Evolutionary conservation across 1,139 yeast species (phyloP).

Genomic region (Pneumocystis canis): DNA sequence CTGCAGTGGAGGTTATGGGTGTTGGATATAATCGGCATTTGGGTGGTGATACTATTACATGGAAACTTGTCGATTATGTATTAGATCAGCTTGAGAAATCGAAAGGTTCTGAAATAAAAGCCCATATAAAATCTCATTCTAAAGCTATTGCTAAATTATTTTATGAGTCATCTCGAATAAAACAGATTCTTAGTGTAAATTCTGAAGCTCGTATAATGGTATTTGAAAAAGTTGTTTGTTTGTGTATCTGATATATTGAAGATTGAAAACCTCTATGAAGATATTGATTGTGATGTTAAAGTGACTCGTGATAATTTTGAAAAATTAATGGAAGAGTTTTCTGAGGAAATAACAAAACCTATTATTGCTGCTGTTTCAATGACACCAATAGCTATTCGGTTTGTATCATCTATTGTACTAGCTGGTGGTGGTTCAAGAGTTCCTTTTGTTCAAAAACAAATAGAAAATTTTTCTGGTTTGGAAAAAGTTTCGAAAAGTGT

Average conservation of each 20-base stretch:
- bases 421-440: constrained; percentile 90
- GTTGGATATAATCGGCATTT: constrained; percentile 49
- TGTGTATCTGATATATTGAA: constrained; percentile 18
- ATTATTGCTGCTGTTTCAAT: constrained; percentile 37
- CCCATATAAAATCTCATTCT: constrained; percentile 20
- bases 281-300: constrained; percentile 51
- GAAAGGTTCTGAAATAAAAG: constrained; percentile 20
- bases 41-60: constrained; percentile 67
- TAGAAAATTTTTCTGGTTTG: constrained; percentile 33
- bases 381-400: constrained; percentile 16
- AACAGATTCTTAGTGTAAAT: constrained; percentile 74
- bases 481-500: constrained; percentile 62
- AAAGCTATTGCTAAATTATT: constrained; percentile 54
- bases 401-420: constrained; percentile 55
- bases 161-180: constrained; percentile 79
- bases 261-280: constrained; percentile 32
- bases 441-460: constrained; percentile 58
- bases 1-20: constrained; percentile 38
- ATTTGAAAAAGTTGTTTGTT: constrained; percentile 38
- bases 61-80: constrained; percentile 45
- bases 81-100: constrained; percentile 36
- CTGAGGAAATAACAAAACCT: constrained; percentile 39
- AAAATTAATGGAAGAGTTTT: constrained; percentile 30
- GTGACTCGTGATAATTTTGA: constrained; percentile 74
- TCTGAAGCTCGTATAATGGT: constrained; percentile 49